A percentile compares a stretch with the other conserved stretches of the same genome.
Evolutionary conservation across 495 filamentous ascomycete genomes (phyloP).

Genomic region (Xylaria cubensis): DNA sequence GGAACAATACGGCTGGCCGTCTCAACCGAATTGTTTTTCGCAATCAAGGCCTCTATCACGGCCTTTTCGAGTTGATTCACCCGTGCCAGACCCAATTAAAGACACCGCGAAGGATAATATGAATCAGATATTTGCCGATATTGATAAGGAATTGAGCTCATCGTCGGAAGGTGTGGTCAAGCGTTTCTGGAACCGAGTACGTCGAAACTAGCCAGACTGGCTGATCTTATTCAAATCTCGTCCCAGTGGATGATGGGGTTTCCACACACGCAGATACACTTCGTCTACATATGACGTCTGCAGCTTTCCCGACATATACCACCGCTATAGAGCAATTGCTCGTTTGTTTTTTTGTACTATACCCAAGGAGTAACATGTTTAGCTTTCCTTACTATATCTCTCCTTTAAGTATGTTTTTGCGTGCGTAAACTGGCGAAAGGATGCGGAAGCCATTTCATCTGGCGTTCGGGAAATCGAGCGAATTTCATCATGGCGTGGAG

Average conservation of each 20-base stretch:
- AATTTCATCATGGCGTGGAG: slow-evolving; percentile 25
- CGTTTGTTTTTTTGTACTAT: slow-evolving; percentile 23
- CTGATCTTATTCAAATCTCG: slow-evolving; percentile 3
- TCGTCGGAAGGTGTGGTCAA: slow-evolving; percentile 37
- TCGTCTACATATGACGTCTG: background rate
- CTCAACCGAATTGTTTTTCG: slow-evolving; percentile 35
- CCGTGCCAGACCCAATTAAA: slow-evolving; percentile 21
- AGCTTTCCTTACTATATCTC: slow-evolving; percentile 10
- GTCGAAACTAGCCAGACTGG: slow-evolving; percentile 28
- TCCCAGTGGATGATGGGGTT: background rate
- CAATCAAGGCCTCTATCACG: slow-evolving; percentile 34
- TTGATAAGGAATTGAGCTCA: slow-evolving; percentile 40
- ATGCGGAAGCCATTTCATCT: background rate
- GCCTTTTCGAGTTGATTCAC: slow-evolving; percentile 30
- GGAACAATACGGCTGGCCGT: slow-evolving; percentile 64
- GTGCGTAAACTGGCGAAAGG: background rate
- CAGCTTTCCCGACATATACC: background rate
- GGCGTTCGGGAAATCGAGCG: slow-evolving; percentile 18
- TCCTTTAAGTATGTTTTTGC: slow-evolving; percentile 11
- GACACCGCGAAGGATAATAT: slow-evolving; percentile 40
- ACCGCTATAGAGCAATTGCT: slow-evolving; percentile 7
- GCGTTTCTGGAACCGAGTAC: slow-evolving; percentile 45
- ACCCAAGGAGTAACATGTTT: slow-evolving; percentile 7
- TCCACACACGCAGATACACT: background rate
- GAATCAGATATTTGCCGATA: slow-evolving; percentile 42